Conservation (phyloP, 805 yeast genomes). For the Zygoascus ofunaensis region DNA sequence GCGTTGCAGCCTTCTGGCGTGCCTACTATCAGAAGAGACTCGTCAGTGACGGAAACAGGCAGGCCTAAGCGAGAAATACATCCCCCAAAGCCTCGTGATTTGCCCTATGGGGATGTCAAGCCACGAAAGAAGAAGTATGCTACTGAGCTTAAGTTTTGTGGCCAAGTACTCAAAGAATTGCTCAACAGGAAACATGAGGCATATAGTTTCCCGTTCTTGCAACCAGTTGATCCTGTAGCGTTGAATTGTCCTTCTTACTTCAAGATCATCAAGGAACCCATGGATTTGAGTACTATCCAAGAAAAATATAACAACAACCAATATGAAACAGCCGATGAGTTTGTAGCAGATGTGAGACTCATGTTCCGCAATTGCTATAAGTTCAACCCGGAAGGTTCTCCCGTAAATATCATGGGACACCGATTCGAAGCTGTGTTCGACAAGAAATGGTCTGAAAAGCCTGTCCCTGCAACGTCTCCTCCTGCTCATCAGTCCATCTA, state of each 20-base stretch:
- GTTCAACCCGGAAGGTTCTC: slow-evolving; percentile 95
- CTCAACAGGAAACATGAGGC: slow-evolving; percentile 73
- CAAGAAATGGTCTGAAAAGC: slow-evolving; percentile 80
- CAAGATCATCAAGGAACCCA: slow-evolving; percentile 81
- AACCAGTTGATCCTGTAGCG: slow-evolving; percentile 93
- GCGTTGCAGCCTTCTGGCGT: slow-evolving; percentile 38
- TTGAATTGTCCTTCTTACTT: slow-evolving; percentile 84
- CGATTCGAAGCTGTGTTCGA: slow-evolving; percentile 78
- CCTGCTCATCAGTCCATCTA: slow-evolving; percentile 37
- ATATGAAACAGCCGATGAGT: slow-evolving; percentile 81
- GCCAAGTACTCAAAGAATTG: slow-evolving; percentile 72
- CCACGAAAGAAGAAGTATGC: slow-evolving; percentile 90
- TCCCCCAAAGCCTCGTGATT: slow-evolving; percentile 91
- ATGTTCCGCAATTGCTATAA: slow-evolving; percentile 83
- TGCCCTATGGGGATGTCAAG: slow-evolving; percentile 73
- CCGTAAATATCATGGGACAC: slow-evolving; percentile 93
- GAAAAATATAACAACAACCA: slow-evolving; percentile 75
- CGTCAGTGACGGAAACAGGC: slow-evolving; percentile 48
- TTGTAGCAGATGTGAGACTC: slow-evolving; percentile 71
- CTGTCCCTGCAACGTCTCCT: slow-evolving; percentile 57
- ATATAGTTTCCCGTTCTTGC: slow-evolving; percentile 81
- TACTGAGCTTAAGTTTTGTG: slow-evolving; percentile 80
- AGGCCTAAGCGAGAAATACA: slow-evolving; percentile 94
- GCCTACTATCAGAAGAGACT: slow-evolving; percentile 66
- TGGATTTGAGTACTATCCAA: slow-evolving; percentile 86